Percentiles rank a stretch among this genome's conserved stretches.
These are phyloP conservation scores for Alternaria gansuensis DNA, from an alignment of 2,329 filamentous ascomycete species.

Conservation along the genomic window DNA sequence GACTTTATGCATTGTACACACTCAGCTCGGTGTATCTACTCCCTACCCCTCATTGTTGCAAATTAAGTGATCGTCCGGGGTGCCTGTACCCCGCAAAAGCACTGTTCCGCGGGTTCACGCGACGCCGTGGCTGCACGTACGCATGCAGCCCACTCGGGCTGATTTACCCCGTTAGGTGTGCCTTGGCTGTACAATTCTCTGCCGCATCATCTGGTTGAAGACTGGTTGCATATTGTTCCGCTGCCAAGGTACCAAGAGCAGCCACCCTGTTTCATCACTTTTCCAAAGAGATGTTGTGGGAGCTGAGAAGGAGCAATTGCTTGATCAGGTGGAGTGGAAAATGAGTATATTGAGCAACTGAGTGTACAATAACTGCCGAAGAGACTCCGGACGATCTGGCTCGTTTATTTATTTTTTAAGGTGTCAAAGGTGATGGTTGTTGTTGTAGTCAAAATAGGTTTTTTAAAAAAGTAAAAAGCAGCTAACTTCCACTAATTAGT, in stretches of 20 bases:
- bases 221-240: neutral
- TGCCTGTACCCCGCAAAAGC: constrained; percentile 3
- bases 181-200: constrained; percentile 13
- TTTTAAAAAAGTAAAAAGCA: no score
- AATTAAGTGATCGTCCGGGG: constrained; percentile 7
- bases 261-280: constrained; percentile 5
- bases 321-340: no score
- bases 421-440: no score
- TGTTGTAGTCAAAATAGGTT: no score
- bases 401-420: no score
- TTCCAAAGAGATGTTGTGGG: neutral
- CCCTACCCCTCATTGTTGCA: neutral
- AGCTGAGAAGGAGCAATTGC: no score
- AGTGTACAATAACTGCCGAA: no score
- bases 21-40: constrained; percentile 1
- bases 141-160: constrained; percentile 7
- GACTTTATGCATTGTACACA: neutral
- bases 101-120: neutral
- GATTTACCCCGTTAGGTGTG: neutral
- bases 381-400: no score
- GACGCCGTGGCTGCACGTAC: neutral
- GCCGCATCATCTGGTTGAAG: neutral
- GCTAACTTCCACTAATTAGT: no score
- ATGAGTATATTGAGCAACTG: no score
- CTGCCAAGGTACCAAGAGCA: constrained; percentile 11